A percentile compares a stretch with the other conserved stretches of the same genome.
Evolutionary conservation across 2,329 filamentous ascomycete species (phyloP).

Genomic region (Clonostachys rosea): DNA sequence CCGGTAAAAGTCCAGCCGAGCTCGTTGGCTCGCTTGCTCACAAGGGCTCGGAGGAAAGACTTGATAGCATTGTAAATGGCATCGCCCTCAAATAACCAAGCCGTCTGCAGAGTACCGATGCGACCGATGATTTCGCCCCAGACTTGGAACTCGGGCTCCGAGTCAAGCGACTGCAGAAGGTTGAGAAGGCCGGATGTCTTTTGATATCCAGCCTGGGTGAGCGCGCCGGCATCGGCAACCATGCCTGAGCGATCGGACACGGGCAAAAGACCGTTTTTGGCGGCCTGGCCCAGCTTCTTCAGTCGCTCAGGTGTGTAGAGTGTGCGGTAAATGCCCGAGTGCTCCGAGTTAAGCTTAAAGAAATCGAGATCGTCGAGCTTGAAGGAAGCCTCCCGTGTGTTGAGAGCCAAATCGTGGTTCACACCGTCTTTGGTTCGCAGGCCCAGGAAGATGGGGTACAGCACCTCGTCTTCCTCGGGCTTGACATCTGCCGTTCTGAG

Average conservation of each 20-base stretch:
- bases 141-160: constrained; percentile 81
- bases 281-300: constrained; percentile 73
- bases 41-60: constrained; percentile 73
- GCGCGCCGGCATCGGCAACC: constrained; percentile 81
- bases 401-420: constrained; percentile 63
- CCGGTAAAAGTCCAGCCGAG: constrained; percentile 83
- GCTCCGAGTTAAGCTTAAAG: constrained; percentile 90
- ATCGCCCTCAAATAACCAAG: constrained; percentile 79
- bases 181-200: constrained; percentile 77
- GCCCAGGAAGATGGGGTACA: constrained; percentile 92
- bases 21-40: constrained; percentile 68
- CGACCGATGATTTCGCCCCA: constrained; percentile 82
- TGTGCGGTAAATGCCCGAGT: constrained; percentile 85
- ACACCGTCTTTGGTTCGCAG: constrained; percentile 71
- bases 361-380: constrained; percentile 71
- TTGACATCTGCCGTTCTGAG: constrained; percentile 87
- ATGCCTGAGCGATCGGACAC: constrained; percentile 91
- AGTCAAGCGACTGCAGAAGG: constrained; percentile 78
- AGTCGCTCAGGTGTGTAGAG: constrained; percentile 85
- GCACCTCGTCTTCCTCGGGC: constrained; percentile 83
- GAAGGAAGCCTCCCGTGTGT: constrained; percentile 72
- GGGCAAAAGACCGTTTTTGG: constrained; percentile 69
- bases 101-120: constrained; percentile 71
- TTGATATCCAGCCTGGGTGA: constrained; percentile 82
- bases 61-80: constrained; percentile 68